A percentile compares a stretch with the other conserved stretches of the same genome.
Evolutionary conservation across 169 alveolate species (phyloP).

Genomic region (Ichthyophthirius multifiliis): DNA sequence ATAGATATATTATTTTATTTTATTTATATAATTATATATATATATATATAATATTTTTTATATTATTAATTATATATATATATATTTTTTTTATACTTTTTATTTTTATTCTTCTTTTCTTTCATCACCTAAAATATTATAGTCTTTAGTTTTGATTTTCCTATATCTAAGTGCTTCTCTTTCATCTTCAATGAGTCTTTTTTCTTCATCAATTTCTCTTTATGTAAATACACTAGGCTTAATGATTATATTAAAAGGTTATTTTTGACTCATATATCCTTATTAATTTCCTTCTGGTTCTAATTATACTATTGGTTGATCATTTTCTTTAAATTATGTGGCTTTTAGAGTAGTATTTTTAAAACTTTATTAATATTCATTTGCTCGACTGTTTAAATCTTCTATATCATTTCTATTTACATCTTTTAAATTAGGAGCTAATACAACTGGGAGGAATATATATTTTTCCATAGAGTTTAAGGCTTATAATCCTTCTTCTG

Average conservation of each 20-base stretch:
- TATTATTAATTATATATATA: background rate
- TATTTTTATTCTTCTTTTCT: slow-evolving; percentile 42
- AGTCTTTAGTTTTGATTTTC: slow-evolving; percentile 54
- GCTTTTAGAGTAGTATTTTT: background rate
- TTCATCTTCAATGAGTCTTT: background rate
- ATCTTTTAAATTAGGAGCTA: background rate
- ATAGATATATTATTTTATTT: background rate
- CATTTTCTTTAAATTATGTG: background rate
- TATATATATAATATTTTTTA: background rate
- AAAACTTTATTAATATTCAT: background rate
- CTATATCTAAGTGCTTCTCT: slow-evolving; percentile 22
- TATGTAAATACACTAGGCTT: background rate
- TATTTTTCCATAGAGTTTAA: background rate
- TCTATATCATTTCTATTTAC: background rate
- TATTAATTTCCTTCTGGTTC: background rate
- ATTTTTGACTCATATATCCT: background rate
- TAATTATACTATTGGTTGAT: slow-evolving; percentile 5
- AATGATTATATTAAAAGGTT: background rate
- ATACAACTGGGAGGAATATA: background rate
- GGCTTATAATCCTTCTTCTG: slow-evolving; percentile 18
- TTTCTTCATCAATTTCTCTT: slow-evolving; percentile 27
- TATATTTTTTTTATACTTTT: background rate
- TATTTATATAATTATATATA: background rate
- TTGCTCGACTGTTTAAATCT: background rate
- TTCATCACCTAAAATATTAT: slow-evolving; percentile 58